phyloP scores from a whole-genome alignment of 495 filamentous ascomycete genomes.

The Eremomyces bilateralis region DNA sequence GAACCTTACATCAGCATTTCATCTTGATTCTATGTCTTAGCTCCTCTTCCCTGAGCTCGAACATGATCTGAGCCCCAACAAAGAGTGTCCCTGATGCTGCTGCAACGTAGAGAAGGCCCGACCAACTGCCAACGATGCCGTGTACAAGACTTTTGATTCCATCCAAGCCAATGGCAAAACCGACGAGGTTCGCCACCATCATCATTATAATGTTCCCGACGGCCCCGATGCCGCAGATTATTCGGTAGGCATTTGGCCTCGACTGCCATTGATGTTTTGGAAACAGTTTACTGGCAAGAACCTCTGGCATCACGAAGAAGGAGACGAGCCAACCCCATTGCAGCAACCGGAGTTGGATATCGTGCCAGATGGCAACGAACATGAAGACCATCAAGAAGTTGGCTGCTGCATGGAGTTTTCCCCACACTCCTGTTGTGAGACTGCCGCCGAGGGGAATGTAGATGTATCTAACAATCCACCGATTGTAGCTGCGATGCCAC shows the following conservation, averaged over 20 bases:
- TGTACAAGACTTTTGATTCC: slow-evolving; percentile 55
- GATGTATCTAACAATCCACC: slow-evolving; percentile 85
- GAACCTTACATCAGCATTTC: slow-evolving; percentile 61
- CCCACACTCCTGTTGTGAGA: slow-evolving; percentile 16
- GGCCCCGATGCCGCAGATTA: slow-evolving; percentile 65
- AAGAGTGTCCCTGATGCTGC: slow-evolving; percentile 52
- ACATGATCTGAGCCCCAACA: slow-evolving; percentile 83
- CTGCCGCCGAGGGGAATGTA: slow-evolving; percentile 79
- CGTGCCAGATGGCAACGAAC: slow-evolving; percentile 96
- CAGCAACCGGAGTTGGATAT: slow-evolving; percentile 78
- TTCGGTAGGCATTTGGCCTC: slow-evolving; percentile 45
- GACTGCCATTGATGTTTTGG: slow-evolving; percentile 45
- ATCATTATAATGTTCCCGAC: slow-evolving; percentile 84
- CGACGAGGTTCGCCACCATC: slow-evolving; percentile 86
- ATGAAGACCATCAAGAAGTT: slow-evolving; percentile 83
- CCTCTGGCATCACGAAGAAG: slow-evolving; percentile 78
- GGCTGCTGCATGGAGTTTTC: slow-evolving; percentile 27
- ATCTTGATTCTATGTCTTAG: slow-evolving; percentile 56
- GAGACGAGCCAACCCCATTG: slow-evolving; percentile 95
- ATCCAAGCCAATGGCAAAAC: slow-evolving; percentile 81
- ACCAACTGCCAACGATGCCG: slow-evolving; percentile 51
- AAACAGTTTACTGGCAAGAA: slow-evolving; percentile 47
- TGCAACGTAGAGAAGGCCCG: slow-evolving; percentile 52
- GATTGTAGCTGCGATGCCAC: slow-evolving; percentile 89
- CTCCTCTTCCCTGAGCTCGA: slow-evolving; percentile 78